phyloP scores from a whole-genome alignment of 345 rosid species.

The Citropsis articulata region DNA sequence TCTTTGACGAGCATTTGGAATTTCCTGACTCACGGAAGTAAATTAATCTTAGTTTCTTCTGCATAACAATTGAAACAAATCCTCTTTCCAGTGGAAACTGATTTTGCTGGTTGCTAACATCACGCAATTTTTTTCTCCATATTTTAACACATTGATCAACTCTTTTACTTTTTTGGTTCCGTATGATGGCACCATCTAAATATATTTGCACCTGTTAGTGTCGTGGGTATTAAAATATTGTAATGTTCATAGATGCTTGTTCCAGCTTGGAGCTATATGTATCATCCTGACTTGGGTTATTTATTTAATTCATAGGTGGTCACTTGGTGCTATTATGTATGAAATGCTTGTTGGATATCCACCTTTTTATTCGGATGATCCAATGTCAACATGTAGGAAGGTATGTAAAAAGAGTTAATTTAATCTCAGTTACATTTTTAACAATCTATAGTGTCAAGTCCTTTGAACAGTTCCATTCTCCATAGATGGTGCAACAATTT shows the following conservation, averaged over 20 bases:
- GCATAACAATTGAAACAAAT: neutral
- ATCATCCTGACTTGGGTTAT: conserved; percentile 15
- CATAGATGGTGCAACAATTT: neutral
- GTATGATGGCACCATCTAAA: neutral
- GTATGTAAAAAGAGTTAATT: conserved; percentile 28
- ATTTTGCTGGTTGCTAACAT: neutral
- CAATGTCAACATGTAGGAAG: conserved; percentile 95
- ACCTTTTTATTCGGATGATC: conserved; percentile 97
- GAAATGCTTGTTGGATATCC: conserved; percentile 98
- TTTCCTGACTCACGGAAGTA: conserved; percentile 2
- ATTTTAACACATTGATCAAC: neutral
- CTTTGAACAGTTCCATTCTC: neutral
- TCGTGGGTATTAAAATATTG: neutral
- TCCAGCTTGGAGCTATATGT: conserved; percentile 7
- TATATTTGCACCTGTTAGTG: neutral
- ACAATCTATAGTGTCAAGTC: neutral
- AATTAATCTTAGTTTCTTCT: neutral
- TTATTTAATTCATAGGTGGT: conserved; percentile 69
- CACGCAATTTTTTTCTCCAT: neutral
- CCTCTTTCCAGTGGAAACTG: neutral
- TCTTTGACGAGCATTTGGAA: neutral
- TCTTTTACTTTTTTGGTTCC: neutral
- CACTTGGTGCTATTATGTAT: conserved; percentile 95
- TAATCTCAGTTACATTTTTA: neutral
- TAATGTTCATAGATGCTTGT: conserved; percentile 8